Evolutionary conservation across 768 basidiomycete species (phyloP), one percentile per base, ranked within the genome.

Genomic region (Termitomyces sp.): DNA sequence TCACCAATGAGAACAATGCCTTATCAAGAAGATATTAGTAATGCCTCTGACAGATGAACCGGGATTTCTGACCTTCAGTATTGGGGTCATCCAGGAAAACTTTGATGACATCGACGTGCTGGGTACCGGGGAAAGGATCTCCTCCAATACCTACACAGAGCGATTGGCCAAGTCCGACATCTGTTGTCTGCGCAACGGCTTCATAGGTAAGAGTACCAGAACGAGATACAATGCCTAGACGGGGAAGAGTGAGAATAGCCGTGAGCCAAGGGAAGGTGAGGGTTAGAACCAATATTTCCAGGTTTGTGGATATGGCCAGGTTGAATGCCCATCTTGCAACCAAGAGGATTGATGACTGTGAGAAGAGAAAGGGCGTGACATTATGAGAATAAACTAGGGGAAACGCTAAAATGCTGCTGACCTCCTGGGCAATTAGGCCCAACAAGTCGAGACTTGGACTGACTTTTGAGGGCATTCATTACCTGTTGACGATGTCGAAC

Each of bases 281-380:
- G 23, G 32, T 35, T 12, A 34, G 9, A 35, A 91, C 95, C 96
- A 64, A 99, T 96, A 64, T 91, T 93, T 53, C 97, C 97, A 55
- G 96, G 94, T 63, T 72, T 92, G 77, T 98, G 97, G 65, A 99
- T 98, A 69, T 97, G 94, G 27, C 94, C 97, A 12, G 97, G 97
- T 67, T 92, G 90, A 67, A 99, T 99, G 57, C 97, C 97, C 86
- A 99, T 98, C 79, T 98, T 98, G 80, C 97, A 99, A 21, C 96
- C 96, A 40, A 89, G 79, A 17, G 96, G 95, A 67, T 96, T 95
- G 68, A 98, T 98, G 66, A 99, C 87, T 80, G n/a, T n/a, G 55
- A 21, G 56, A 27, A 49, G 42, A 19, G 28, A 10, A 32, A 41
- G 12, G 3, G 0, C 12, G 48, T 17, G 25, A 28, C 17, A 14